Evolutionary conservation across 805 yeast genomes (phyloP).

Genomic region (Tetrapisispora iriomotensis): DNA sequence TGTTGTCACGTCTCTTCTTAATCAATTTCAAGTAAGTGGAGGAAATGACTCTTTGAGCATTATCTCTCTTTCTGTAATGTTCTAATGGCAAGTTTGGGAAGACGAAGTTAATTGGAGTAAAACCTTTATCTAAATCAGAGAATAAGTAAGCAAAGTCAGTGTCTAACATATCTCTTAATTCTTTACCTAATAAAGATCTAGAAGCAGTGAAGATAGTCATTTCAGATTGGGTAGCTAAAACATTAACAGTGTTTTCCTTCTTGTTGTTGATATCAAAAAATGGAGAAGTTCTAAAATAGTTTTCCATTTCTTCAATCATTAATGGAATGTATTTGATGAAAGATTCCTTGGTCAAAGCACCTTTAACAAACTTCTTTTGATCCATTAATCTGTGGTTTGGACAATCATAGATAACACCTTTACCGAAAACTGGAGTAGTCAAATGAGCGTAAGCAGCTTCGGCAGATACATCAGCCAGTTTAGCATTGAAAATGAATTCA

Average conservation of each 20-base stretch:
- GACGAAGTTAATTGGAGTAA: conserved; percentile 90
- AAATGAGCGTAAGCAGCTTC: conserved; percentile 92
- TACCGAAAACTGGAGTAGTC: conserved; percentile 98
- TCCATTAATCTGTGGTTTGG: conserved; percentile 93
- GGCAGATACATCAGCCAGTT: conserved; percentile 81
- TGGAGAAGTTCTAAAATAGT: conserved; percentile 49
- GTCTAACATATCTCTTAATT: conserved; percentile 75
- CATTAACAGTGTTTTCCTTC: conserved; percentile 46
- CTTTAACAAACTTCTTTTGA: conserved; percentile 93
- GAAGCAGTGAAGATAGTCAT: conserved; percentile 95
- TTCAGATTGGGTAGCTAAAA: conserved; percentile 84
- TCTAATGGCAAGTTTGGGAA: conserved; percentile 91
- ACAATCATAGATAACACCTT: conserved; percentile 96
- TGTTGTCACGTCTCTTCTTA: conserved; percentile 56
- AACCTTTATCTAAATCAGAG: conserved; percentile 91
- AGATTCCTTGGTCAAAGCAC: conserved; percentile 75
- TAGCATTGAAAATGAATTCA: conserved; percentile 89
- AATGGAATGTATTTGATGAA: conserved; percentile 81
- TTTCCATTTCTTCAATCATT: conserved; percentile 65
- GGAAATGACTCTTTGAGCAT: conserved; percentile 76
- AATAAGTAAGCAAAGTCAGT: conserved; percentile 76
- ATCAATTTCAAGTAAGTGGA: conserved; percentile 74
- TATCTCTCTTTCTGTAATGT: conserved; percentile 72
- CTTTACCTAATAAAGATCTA: conserved; percentile 82
- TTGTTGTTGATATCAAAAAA: conserved; percentile 22